Conservation (phyloP, 306 rosid genomes). For the Argentina anserina region DNA sequence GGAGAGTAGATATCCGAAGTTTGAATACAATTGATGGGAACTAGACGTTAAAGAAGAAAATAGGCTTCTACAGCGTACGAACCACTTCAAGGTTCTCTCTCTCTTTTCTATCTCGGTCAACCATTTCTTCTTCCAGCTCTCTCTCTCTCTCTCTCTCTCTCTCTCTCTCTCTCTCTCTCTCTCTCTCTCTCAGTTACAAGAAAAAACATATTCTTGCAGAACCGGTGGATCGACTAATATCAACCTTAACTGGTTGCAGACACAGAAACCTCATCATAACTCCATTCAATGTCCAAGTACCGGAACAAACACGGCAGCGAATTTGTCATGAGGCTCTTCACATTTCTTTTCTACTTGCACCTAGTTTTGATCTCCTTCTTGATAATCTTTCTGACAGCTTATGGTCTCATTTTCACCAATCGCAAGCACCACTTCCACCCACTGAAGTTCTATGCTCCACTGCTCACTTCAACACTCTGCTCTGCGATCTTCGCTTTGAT, state of each 20-base stretch:
- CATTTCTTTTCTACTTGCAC: constrained; percentile 45
- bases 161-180: not conserved
- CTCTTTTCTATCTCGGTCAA: constrained; percentile 22
- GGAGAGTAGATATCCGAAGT: not conserved
- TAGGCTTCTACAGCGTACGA: constrained; percentile 18
- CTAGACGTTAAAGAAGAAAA: constrained; percentile 26
- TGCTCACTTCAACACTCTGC: constrained; percentile 39
- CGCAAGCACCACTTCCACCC: constrained; percentile 53
- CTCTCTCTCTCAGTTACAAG: not conserved
- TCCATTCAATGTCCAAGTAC: constrained; percentile 11
- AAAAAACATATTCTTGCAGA: not conserved
- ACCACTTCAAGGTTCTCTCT: constrained; percentile 37
- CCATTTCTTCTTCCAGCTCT: constrained; percentile 14
- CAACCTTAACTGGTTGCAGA: constrained; percentile 24
- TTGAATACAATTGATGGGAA: not conserved
- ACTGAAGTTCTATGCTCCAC: constrained; percentile 52
- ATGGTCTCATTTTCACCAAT: constrained; percentile 32
- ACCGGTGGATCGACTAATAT: not conserved
- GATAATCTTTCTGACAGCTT: constrained; percentile 33
- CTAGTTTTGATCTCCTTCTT: constrained; percentile 35
- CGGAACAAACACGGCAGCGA: not conserved
- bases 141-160: not conserved
- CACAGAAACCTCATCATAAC: constrained; percentile 23
- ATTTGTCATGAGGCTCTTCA: constrained; percentile 27
- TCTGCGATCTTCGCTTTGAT: constrained; percentile 49